Evolutionary conservation across 352 stramenopile species (phyloP), one percentile per base, ranked within the genome.

Genomic region (Globisporangium nagaii): DNA sequence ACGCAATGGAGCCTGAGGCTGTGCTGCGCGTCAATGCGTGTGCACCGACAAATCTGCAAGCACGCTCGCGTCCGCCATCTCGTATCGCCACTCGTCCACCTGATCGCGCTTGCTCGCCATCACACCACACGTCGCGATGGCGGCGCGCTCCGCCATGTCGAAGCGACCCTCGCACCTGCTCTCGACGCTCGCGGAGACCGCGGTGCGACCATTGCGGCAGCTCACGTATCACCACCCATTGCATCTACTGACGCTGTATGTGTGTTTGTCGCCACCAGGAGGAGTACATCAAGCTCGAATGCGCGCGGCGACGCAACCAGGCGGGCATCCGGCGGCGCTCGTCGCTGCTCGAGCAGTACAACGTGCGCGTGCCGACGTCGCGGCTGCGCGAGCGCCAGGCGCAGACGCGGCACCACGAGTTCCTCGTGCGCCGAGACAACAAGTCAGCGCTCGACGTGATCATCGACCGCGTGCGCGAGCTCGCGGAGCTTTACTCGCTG

Each of bases 211-310:
- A n/a, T n/a, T n/a, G 17, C 36, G 12, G 20, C 36, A 20, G n/a
- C 1, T 0, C 17, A 42, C 13, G 36, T 42, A 7, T 15, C 10
- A 22, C 19, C 44, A 25, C 27, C 10, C 15, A 6, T 36, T 24
- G 40, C 15, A 49, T 27, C 12, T 39, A 22, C 22, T 19, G 15
- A 13, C 25, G 13, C 9, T 36, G 25, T 6, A 41, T 36, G 8
- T 12, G 8, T 50, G 15, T 41, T 30, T 12, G n/a, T 32, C 9
- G 4, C n/a, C 17, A 17, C 12, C 32, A 88, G 75, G 79, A 84
- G 20, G 61, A 84, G 27, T 77, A 72, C 37, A 74, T 86, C 43
- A 73, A 80, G 35, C 58, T 84, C 28, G 75, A 86, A 70, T 81
- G 63, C 39, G 66, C 57, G 25, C 73, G 73, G 1, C 63, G 75